Evolutionary conservation across 2,329 filamentous ascomycete genomes (phyloP).

Genomic region (Aspergillus sp.): DNA sequence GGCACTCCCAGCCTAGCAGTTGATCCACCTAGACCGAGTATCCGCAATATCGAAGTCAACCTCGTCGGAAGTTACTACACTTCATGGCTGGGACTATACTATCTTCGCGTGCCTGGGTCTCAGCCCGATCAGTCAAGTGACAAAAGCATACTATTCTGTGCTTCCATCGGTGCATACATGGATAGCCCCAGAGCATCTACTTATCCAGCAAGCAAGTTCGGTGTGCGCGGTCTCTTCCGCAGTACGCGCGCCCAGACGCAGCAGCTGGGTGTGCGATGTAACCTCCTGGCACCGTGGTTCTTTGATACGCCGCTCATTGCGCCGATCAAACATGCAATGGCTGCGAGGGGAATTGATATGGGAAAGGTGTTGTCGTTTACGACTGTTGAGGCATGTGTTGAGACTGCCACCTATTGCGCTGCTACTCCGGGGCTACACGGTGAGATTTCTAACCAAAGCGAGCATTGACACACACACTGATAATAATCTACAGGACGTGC

Average conservation of each 20-base stretch:
- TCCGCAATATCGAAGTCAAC: slow-evolving; percentile 1
- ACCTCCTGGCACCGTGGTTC: not conserved
- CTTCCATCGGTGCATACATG: not conserved
- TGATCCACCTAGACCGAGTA: not conserved
- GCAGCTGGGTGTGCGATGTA: not conserved
- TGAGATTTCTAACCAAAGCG: not conserved
- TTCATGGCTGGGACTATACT: not conserved
- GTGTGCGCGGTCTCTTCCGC: not conserved
- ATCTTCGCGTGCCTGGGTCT: not conserved
- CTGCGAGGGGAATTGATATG: not conserved
- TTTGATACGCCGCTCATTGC: not conserved
- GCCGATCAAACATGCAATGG: not conserved
- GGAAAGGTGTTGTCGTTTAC: not conserved
- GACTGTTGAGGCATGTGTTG: not conserved
- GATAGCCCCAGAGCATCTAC: not conserved
- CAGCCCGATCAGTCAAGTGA: not conserved
- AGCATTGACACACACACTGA: not conserved
- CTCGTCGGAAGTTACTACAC: not conserved
- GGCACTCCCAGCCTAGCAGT: not conserved
- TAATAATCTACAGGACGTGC: not conserved
- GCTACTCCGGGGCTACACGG: not conserved
- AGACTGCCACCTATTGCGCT: not conserved
- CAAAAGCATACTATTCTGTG: not conserved
- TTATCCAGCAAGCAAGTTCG: not conserved
- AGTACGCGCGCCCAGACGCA: not conserved